Evolutionary conservation across 208 protist species (phyloP), one percentile per base, ranked within the genome.

Genomic region (Crithidia acanthocephali): DNA sequence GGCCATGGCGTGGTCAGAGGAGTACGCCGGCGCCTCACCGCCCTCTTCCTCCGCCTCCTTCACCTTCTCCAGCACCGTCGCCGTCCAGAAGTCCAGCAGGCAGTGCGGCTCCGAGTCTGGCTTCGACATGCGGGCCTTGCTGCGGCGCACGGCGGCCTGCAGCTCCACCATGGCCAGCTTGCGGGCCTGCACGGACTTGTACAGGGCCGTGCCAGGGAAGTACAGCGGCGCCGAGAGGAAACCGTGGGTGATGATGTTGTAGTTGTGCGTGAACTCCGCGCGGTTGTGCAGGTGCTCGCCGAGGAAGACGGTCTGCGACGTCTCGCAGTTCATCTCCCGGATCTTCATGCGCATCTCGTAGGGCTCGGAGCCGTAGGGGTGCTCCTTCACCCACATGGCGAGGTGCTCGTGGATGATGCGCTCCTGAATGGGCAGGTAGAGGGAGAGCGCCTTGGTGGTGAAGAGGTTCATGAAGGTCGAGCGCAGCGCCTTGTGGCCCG

Each of bases 71-170:
- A 88, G 68, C 45, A 90, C 76, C 42, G 83, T 92, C 62, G 81
- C 81, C 53, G 87, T 94, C 95, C 95, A 98, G 58, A 97, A 95
- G 81, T 98, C 95, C 50, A 98, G 74, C 68, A 98, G 77, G 84
- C 95, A 98, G 72, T 91, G 81, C 42, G 92, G 82, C 74, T 91
- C 79, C 13, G 90, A 87, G 62, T 91, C 86, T 6, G 85, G 74
- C 70, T 90, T 85, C 42, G 78, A 68, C 87, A 93, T 95, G 58
- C 80, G 83, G 37, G 69, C 76, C 74, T 91, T 93, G 76, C 84
- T 91, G 71, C 89, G 86, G 15, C 76, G 72, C 42, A 97, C 95
- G 47, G 87, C 88, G 10, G 86, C 80, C 65, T 91, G 79, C 25
- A 98, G 84, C 55, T 89, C 78, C 53, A 75, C 66, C 62, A 98